phyloP scores from a whole-genome alignment of 495 filamentous ascomycete genomes.

The Penicillium bovifimosum region DNA sequence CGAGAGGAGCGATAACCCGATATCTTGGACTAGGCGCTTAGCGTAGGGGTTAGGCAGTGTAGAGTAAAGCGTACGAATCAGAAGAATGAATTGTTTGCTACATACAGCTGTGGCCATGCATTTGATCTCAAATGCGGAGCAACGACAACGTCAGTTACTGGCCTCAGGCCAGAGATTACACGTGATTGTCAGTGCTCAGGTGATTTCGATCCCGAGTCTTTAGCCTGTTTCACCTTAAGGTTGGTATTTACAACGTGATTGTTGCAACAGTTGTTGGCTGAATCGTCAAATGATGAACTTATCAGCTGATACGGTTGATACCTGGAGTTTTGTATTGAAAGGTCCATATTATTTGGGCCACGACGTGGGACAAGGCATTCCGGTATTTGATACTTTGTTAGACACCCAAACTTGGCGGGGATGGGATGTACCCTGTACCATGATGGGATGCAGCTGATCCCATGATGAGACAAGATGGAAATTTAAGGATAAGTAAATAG shows the following conservation, averaged over 20 bases:
- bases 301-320: not conserved
- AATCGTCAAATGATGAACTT: slow-evolving; percentile 1
- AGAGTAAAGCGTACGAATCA: not conserved
- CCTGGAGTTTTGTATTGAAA: not conserved
- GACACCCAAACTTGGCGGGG: slow-evolving; percentile 5
- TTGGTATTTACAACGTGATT: not conserved
- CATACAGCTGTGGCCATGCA: not conserved
- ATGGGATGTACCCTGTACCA: slow-evolving; percentile 2
- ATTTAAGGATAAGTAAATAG: not conserved
- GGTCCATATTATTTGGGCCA: not conserved
- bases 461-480: slow-evolving; percentile 1
- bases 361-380: slow-evolving; percentile 2
- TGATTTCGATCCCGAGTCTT: not conserved
- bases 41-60: not conserved
- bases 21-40: not conserved
- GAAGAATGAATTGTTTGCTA: not conserved
- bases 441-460: not conserved
- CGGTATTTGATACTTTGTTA: not conserved
- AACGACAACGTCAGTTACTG: not conserved
- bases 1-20: slow-evolving; percentile 1
- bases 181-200: not conserved
- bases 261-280: not conserved
- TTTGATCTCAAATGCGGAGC: not conserved
- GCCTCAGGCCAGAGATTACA: slow-evolving; percentile 1
- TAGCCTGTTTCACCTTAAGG: not conserved